Evolutionary conservation across 1,139 yeast species (phyloP), one percentile per base, ranked within the genome.

Genomic region (Scheffersomyces cryptocercus): DNA sequence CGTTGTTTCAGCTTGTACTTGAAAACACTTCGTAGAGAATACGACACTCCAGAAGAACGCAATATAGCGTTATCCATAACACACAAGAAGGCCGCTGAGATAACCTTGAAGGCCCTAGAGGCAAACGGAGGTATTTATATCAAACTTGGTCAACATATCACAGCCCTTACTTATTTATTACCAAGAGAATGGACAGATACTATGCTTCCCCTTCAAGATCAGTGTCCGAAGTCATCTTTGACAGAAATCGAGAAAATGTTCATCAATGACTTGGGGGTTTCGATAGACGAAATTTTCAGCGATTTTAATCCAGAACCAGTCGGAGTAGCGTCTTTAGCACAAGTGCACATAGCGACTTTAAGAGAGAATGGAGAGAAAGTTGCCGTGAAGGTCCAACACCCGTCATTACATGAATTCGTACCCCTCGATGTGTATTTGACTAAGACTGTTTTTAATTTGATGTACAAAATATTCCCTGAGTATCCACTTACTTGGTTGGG

Each of bases 261-360:
- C 55, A 55, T 62, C 37, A 61, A 65, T 2, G 99, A 93, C 60
- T 68, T 87, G 53, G 89, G 88, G 0, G 58, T 65, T n/a, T 51
- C 72, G 1, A 61, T 91, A 16, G 77, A 75, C n/a, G 95, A 87
- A 1, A 52, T 82, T 35, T 93, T 93, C 61, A 62, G 70, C 10
- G 81, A 77, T 29, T 88, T 93, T 61, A 80, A 85, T 50, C 77
- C 79, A 0, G 67, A 64, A 12, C 99, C 99, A 0, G 81, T 93
- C 36, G 99, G 99, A 1, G 96, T 90, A 11, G 99, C 99, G 0
- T 88, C 97, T 1, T 73, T 93, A 52, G 99, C 99, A 0, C 99
- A 93, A 59, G 99, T 93, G 8, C 99, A 93, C 64, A 70, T 75
- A 36, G 99, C 96, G 0, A 77, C 65, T 1, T 64, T 91, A 44